phyloP scores from a whole-genome alignment of 2,329 filamentous ascomycete genomes.

The Aspergillus oerlinghausenensis region DNA sequence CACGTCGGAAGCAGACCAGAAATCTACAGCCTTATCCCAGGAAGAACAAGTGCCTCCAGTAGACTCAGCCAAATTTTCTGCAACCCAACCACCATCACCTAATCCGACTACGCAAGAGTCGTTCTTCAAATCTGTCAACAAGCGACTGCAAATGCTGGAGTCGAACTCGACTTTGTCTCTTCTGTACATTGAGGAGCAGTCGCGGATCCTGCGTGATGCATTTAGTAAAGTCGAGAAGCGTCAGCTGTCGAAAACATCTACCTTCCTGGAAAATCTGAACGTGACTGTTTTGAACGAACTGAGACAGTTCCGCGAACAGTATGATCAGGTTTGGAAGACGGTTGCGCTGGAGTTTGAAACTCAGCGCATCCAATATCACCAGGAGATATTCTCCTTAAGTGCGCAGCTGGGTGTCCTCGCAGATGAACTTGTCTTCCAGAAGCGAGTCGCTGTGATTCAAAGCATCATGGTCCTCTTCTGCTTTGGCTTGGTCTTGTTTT shows the following conservation, averaged over 20 bases:
- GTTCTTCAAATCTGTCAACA: constrained; percentile 95
- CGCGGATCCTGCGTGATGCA: constrained; percentile 79
- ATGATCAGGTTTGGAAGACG: constrained; percentile 94
- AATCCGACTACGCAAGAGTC: constrained; percentile 89
- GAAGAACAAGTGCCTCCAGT: constrained; percentile 27
- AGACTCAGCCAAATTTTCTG: constrained; percentile 31
- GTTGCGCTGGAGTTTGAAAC: constrained; percentile 87
- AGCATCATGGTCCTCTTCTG: constrained; percentile 82
- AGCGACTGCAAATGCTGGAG: constrained; percentile 85
- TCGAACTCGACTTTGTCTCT: constrained; percentile 87
- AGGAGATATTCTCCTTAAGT: constrained; percentile 77
- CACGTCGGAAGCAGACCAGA: constrained; percentile 21
- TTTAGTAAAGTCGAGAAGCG: constrained; percentile 82
- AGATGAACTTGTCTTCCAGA: constrained; percentile 81
- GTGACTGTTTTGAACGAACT: constrained; percentile 78
- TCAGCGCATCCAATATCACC: constrained; percentile 77
- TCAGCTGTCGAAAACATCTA: constrained; percentile 76
- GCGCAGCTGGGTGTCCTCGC: constrained; percentile 78
- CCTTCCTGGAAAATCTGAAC: constrained; percentile 82
- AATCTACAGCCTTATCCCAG: constrained; percentile 20
- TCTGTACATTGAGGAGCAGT: constrained; percentile 96
- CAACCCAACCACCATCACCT: constrained; percentile 49
- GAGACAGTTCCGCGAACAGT: constrained; percentile 72
- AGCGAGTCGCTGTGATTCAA: constrained; percentile 90
- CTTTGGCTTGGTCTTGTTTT: constrained; percentile 80